phyloP scores from a whole-genome alignment of 2,329 filamentous ascomycete genomes.

The Penicillium thymicola region DNA sequence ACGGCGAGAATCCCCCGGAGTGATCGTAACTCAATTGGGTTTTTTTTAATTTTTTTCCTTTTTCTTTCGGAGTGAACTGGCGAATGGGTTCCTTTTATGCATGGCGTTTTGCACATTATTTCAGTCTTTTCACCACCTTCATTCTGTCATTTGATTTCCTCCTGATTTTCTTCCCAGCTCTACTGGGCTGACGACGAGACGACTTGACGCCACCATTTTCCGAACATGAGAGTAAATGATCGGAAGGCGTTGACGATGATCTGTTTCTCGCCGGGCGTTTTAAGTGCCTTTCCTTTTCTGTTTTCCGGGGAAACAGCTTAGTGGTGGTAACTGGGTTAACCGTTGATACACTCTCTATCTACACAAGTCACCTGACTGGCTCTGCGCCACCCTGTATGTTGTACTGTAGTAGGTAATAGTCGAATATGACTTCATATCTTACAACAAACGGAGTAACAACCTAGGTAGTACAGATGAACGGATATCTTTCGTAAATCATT shows the following conservation, averaged over 20 bases:
- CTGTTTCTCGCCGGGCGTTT: conserved; percentile 16
- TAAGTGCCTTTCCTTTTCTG: conserved; percentile 9
- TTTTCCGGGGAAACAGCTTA: conserved; percentile 16
- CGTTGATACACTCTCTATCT: conserved; percentile 1
- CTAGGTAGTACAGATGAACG: neutral
- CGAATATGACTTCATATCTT: neutral
- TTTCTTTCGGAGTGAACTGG: conserved; percentile 11
- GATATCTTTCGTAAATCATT: neutral
- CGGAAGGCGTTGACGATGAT: conserved; percentile 22
- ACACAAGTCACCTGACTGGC: neutral
- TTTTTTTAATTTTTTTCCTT: no score
- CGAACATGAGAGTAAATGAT: conserved; percentile 14
- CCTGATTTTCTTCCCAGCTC: conserved; percentile 7
- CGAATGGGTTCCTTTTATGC: conserved; percentile 10
- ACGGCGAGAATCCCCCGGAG: no score
- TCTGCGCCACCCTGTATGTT: neutral
- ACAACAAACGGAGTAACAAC: no score
- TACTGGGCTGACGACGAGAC: conserved; percentile 17
- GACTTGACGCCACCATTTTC: conserved; percentile 22
- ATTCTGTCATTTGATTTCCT: conserved; percentile 8
- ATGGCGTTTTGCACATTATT: conserved; percentile 7
- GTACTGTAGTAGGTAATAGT: neutral
- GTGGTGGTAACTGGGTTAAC: neutral
- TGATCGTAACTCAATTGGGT: no score
- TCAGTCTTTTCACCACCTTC: conserved; percentile 1